Evolutionary conservation across 139 green algal genomes (phyloP).

Genomic region (Chlamydomonas schloesseri): DNA sequence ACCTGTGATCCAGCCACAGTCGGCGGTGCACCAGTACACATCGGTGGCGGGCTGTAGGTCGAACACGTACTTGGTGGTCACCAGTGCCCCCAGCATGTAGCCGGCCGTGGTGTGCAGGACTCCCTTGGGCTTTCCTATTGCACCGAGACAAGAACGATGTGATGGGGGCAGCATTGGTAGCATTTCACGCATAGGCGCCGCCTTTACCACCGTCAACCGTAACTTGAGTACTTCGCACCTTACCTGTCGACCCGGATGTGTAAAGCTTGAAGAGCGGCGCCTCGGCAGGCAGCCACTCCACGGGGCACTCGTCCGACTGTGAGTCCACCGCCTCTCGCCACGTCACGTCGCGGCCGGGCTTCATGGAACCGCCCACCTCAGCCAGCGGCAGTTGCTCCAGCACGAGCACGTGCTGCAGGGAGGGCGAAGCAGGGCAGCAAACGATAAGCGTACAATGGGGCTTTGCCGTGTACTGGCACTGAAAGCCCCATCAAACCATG

Average conservation of each 20-base stretch:
- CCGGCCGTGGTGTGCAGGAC: conserved; percentile 86
- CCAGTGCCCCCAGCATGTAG: conserved; percentile 85
- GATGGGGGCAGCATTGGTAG: too few species aligned
- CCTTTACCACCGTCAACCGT: too few species aligned
- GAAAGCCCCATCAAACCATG: too few species aligned
- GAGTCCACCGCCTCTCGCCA: conserved; percentile 33
- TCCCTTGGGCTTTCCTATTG: conserved; percentile 91
- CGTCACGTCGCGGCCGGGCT: conserved; percentile 17
- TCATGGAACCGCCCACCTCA: neutral
- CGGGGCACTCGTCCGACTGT: conserved; percentile 59
- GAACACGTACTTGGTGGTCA: conserved; percentile 81
- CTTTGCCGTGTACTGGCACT: too few species aligned
- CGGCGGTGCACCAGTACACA: conserved; percentile 96
- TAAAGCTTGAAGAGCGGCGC: conserved; percentile 95
- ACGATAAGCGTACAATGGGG: too few species aligned
- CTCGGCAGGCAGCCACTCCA: conserved; percentile 91
- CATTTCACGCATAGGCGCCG: too few species aligned
- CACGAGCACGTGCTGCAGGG: conserved; percentile 24
- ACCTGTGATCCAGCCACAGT: conserved; percentile 98
- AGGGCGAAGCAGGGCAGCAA: too few species aligned
- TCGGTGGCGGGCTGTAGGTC: conserved; percentile 79
- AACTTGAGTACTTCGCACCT: neutral
- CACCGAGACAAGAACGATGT: too few species aligned
- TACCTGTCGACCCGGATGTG: conserved; percentile 87
- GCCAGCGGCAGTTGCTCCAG: conserved; percentile 24